These are phyloP conservation scores for Endocarpon pusillum DNA, from an alignment of 495 filamentous ascomycete species.

Conservation along the genomic window DNA sequence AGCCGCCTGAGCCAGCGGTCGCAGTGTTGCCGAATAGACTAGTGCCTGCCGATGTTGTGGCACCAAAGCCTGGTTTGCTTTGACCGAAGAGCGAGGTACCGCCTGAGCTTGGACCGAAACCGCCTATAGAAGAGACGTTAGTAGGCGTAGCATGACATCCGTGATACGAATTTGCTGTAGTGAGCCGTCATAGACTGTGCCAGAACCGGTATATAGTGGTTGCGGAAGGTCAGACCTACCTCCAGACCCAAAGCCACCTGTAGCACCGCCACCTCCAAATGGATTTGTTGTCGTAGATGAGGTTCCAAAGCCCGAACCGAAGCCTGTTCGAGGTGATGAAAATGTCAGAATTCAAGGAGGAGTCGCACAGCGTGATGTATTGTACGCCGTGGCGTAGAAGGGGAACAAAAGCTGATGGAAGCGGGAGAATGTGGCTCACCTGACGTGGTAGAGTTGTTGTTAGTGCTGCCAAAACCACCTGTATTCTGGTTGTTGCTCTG, in stretches of 20 bases:
- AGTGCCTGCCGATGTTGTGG: conserved; percentile 28
- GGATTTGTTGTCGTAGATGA: conserved; percentile 10
- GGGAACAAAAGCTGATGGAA: background rate
- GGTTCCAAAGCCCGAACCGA: conserved; percentile 13
- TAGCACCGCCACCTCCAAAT: conserved; percentile 20
- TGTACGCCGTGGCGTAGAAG: conserved; percentile 5
- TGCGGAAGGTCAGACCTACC: background rate
- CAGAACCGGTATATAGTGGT: conserved; percentile 13
- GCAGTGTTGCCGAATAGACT: conserved; percentile 31
- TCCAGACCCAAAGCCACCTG: conserved; percentile 4
- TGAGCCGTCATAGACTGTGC: conserved; percentile 3
- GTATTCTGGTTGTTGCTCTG: conserved; percentile 30
- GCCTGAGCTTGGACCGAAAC: conserved; percentile 3
- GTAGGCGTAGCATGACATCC: conserved; percentile 3
- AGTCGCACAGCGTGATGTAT: conserved; percentile 22
- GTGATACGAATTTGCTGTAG: background rate
- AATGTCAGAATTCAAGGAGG: conserved; percentile 37
- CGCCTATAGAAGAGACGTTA: conserved; percentile 1
- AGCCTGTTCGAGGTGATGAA: conserved; percentile 28
- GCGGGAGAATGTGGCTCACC: background rate
- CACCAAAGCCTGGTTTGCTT: conserved; percentile 13
- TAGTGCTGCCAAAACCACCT: conserved; percentile 16
- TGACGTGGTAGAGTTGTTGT: conserved; percentile 9
- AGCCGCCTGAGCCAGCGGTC: conserved; percentile 36
- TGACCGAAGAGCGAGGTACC: conserved; percentile 30